Base-by-base conservation (phyloP, 805 yeast genomes). In the Saccharomyces kudriavzevii region DNA sequence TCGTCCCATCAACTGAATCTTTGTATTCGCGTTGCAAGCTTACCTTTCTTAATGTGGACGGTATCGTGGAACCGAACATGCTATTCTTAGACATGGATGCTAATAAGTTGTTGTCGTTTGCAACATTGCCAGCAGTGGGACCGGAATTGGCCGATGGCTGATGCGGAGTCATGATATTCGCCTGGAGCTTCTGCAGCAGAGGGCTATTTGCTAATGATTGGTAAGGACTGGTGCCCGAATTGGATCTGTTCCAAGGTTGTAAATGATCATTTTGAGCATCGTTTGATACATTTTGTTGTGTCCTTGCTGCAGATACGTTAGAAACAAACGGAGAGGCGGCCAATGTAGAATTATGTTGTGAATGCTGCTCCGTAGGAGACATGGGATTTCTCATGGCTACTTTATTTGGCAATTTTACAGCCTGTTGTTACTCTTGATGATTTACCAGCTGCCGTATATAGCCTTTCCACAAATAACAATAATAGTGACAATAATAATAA, bases 331-430 rank as follows among this genome's bases (percentile, higher is more conserved):
- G 92, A 2, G 91, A 85, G 27, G 87, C 85, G 27, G 84, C 84
- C 49, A 87, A 69, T 3, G 90, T 85, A 1, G 92, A 85, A 57
- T 80, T 84, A 65, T 84, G 86, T 59, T 85, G 91, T 25, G 84
- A 77, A 2, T 78, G 77, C 5, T 70, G 66, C 17, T 63, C 64
- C 20, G 63, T 62, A 11, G 64, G 63, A 20, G 70, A 67, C 64
- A 62, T 61, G 14, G 49, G 48, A 17, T 35, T 35, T 9, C 43
- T 35, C 43, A 35, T 35, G 8, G 11, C 4, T 35, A 20, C 24
- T 8, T 5, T 35, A 11, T 35, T 35, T 20, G 22, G 3, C 22
- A 5, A 35, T 35, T 17, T 35, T 17, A 20, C 22, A 17, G 4
- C 22, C 10, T 17, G 40, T 3, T 35, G 24, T 35, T 22, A 11